Evolutionary conservation across 2,329 filamentous ascomycete species (phyloP), one percentile per base, ranked within the genome.

Genomic region (Cladophialophora bantiana): DNA sequence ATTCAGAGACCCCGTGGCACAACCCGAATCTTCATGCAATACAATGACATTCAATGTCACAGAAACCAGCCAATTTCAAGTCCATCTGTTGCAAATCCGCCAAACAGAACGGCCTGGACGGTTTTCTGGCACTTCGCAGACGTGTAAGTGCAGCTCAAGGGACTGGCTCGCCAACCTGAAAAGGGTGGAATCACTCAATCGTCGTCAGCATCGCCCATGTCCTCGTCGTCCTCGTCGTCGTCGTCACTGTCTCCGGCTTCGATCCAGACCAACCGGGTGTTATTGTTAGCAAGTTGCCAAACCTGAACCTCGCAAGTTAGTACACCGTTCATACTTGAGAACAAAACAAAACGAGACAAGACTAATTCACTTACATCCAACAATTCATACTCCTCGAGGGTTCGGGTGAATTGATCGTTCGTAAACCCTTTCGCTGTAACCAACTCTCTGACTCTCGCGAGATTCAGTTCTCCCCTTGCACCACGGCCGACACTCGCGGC

Each of bases 381-480:
- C 71, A 87, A 83, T 2, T 92, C 89, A 80, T 99, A 98, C 82
- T 97, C 94, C 69, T 97, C 90, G 76, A 99, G 84, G 20, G 94
- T 90, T 72, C 87, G 86, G 75, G 91, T 85, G 82, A 97, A 93
- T 79, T 99, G 94, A 79, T 98, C 93, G 71, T 93, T 90, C 0
- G 94, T 99, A 79, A 97, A 99, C 2, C 95, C 95, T 85, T 97
- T 97, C 61, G 94, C 95, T 74, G 98, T 85, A 35, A 99, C 93
- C 71, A 95, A 84, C 79, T 97, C 94, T 77, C 94, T 88, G 67
- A 99, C 92, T 79, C 93, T 91, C 72, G 91, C 87, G 83, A 99
- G 86, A 78, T 90, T 95, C 74, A 99, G 81, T 79, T 97, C 94
- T 20, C 91, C 83, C 73, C 86, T 73, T 34, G 85, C 84, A 61